phyloP scores from a whole-genome alignment of 1,139 yeast species.

The Pichia sp. region DNA sequence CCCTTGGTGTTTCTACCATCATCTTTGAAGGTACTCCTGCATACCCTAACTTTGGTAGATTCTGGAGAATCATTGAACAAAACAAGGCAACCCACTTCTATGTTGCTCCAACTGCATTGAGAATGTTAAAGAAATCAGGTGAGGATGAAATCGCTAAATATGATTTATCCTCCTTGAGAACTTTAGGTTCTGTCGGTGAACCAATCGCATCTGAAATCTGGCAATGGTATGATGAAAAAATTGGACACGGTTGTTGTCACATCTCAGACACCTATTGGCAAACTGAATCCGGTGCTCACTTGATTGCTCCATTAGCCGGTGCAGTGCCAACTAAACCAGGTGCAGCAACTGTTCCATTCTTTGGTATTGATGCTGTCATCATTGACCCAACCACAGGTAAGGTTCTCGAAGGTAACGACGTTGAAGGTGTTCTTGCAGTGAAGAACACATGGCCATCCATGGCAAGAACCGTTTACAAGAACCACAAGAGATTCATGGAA shows the following conservation, averaged over 20 bases:
- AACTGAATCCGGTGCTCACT: constrained; percentile 95
- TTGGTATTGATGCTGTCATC: constrained; percentile 84
- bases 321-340: constrained; percentile 95
- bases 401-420: constrained; percentile 81
- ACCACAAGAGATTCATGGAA: constrained; percentile 84
- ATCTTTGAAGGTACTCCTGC: constrained; percentile 98
- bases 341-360: constrained; percentile 92
- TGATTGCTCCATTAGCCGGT: constrained; percentile 94
- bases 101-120: constrained; percentile 96
- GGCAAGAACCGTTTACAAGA: constrained; percentile 94
- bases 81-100: constrained; percentile 95
- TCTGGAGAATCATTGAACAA: constrained; percentile 93
- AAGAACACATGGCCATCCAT: constrained; percentile 94
- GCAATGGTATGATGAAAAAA: constrained; percentile 95
- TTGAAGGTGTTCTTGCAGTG: constrained; percentile 92
- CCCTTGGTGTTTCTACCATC: constrained; percentile 83
- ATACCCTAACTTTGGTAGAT: constrained; percentile 92
- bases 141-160: constrained; percentile 76
- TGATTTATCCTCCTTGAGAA: constrained; percentile 85
- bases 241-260: constrained; percentile 83
- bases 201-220: constrained; percentile 97
- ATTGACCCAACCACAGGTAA: constrained; percentile 89
- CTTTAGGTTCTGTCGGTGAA: constrained; percentile 97
- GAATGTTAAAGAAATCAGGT: constrained; percentile 93
- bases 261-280: constrained; percentile 98